Percentiles rank a stretch among this genome's conserved stretches.
Conservation (phyloP, 1,284 basidiomycete genomes). For the Abortiporus biennis region DNA sequence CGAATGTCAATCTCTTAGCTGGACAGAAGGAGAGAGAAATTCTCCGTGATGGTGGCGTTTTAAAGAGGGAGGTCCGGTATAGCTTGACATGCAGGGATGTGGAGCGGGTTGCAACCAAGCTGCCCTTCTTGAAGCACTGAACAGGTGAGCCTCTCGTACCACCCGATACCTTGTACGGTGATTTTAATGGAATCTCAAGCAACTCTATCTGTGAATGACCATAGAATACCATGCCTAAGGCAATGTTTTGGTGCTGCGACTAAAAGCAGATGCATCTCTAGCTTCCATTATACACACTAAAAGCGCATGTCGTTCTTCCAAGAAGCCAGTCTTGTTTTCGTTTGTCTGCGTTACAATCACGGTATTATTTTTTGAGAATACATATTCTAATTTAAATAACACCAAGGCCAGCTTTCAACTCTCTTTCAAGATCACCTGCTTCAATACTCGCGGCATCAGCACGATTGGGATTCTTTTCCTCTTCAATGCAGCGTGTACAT, state of each 20-base stretch:
- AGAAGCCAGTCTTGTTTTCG: too few species aligned
- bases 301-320: too few species aligned
- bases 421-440: conserved; percentile 35
- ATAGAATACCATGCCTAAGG: too few species aligned
- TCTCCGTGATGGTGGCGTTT: conserved; percentile 37
- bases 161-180: too few species aligned
- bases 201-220: too few species aligned
- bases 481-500: conserved; percentile 58
- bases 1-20: conserved; percentile 48
- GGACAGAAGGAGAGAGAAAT: conserved; percentile 31
- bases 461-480: conserved; percentile 35
- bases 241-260: too few species aligned
- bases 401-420: conserved; percentile 46
- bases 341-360: too few species aligned
- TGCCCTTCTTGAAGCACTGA: conserved; percentile 14
- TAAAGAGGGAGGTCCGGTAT: conserved; percentile 59
- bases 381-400: conserved; percentile 26
- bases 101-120: conserved; percentile 41
- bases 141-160: too few species aligned
- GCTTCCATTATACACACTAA: too few species aligned
- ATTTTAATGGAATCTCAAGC: too few species aligned
- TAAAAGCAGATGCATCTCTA: too few species aligned
- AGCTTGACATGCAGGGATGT: conserved; percentile 90
- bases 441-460: conserved; percentile 17
- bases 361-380: too few species aligned